A percentile compares a stretch with the other conserved stretches of the same genome.
Conservation (phyloP, 257 asterid species). For the Ajuga chamaepitys region DNA sequence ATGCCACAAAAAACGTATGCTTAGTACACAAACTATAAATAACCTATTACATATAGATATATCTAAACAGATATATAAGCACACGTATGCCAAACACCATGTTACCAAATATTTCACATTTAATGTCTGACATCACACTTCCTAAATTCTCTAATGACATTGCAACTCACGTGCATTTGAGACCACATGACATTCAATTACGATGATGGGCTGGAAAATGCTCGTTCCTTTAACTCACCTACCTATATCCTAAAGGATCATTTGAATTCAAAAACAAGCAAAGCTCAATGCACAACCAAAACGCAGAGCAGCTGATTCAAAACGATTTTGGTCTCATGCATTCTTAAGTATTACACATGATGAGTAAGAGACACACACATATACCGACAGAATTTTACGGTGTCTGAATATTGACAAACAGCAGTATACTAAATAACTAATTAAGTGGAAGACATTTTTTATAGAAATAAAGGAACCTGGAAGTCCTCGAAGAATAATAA, state of each 20-base stretch:
- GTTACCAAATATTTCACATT: not conserved
- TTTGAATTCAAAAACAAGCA: not conserved
- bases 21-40: not conserved
- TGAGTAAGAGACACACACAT: not conserved
- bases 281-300: not conserved
- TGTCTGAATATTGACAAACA: not conserved
- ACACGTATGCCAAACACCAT: not conserved
- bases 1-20: not conserved
- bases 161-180: not conserved
- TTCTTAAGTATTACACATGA: not conserved
- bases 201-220: not conserved
- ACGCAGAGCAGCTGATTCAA: not conserved
- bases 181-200: not conserved
- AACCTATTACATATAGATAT: not conserved
- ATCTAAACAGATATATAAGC: not conserved
- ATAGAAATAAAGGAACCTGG: slow-evolving; percentile 48
- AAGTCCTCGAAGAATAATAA: slow-evolving; percentile 84
- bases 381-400: not conserved
- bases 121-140: not conserved
- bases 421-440: not conserved
- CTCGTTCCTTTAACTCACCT: too few species aligned
- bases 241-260: not conserved
- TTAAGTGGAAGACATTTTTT: not conserved
- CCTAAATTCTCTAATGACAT: not conserved
- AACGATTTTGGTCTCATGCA: not conserved